Conservation (phyloP, 768 basidiomycete genomes). For the Polyporus arcularius region DNA sequence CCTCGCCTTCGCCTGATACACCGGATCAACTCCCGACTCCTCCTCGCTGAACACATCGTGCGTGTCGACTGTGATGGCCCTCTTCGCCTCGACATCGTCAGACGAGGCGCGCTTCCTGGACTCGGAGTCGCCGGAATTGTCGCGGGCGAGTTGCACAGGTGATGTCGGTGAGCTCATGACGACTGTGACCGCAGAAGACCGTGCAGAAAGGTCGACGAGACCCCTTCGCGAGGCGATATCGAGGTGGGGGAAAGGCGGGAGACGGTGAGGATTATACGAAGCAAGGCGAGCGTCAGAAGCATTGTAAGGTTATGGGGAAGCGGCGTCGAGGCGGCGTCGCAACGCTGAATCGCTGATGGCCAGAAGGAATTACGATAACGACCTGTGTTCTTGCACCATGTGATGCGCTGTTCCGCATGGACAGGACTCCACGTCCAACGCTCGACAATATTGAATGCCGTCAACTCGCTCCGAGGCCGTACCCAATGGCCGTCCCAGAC, state of each 20-base stretch:
- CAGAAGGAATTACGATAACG: background rate
- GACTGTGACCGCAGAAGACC: background rate
- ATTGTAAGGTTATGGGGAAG: background rate
- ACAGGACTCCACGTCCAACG: no score
- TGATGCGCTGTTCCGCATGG: background rate
- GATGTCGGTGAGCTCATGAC: background rate
- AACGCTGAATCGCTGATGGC: background rate
- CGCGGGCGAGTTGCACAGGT: background rate
- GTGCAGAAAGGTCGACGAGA: background rate
- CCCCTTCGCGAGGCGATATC: background rate
- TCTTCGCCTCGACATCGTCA: conserved; percentile 1
- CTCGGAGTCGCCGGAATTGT: background rate
- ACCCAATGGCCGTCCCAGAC: no score
- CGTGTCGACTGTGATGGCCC: conserved; percentile 9
- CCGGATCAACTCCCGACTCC: conserved; percentile 39
- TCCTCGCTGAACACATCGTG: conserved; percentile 37
- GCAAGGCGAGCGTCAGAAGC: background rate
- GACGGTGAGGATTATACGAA: background rate
- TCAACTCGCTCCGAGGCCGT: background rate
- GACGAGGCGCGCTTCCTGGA: background rate
- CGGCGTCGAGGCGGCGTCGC: background rate
- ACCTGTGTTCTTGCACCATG: background rate
- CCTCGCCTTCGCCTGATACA: conserved; percentile 51
- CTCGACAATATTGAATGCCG: background rate
- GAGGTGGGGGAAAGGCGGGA: background rate